These are phyloP conservation scores for Teratosphaeria epicoccoides DNA, from an alignment of 2,329 filamentous ascomycete species.

Conservation along the genomic window DNA sequence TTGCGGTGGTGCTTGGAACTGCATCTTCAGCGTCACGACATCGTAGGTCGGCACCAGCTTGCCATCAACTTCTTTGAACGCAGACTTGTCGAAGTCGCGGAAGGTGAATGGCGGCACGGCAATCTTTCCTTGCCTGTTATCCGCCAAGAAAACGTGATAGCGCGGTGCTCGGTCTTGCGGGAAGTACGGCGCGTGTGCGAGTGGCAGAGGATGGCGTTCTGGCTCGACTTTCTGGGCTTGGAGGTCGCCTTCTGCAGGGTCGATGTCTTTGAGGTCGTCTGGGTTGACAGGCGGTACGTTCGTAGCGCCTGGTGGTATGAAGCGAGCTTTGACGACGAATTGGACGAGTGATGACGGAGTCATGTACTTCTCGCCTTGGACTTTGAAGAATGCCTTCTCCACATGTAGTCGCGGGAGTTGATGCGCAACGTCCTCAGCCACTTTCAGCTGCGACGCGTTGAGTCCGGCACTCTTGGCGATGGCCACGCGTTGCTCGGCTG, in stretches of 20 bases:
- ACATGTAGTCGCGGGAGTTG: slow-evolving; percentile 77
- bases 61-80: slow-evolving; percentile 51
- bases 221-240: slow-evolving; percentile 63
- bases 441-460: slow-evolving; percentile 63
- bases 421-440: slow-evolving; percentile 64
- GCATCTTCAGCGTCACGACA: slow-evolving; percentile 92
- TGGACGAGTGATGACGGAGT: slow-evolving; percentile 88
- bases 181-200: slow-evolving; percentile 86
- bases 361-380: slow-evolving; percentile 84
- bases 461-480: slow-evolving; percentile 62
- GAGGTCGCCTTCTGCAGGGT: slow-evolving; percentile 85
- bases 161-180: slow-evolving; percentile 78
- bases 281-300: slow-evolving; percentile 52
- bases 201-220: slow-evolving; percentile 62
- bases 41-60: slow-evolving; percentile 69
- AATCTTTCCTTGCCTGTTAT: slow-evolving; percentile 89
- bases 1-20: slow-evolving; percentile 90
- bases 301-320: slow-evolving; percentile 75
- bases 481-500: slow-evolving; percentile 63
- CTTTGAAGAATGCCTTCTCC: slow-evolving; percentile 96
- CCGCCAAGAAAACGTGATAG: slow-evolving; percentile 91
- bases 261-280: slow-evolving; percentile 76
- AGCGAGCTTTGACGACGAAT: slow-evolving; percentile 86
- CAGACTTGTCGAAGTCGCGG: slow-evolving; percentile 77
- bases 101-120: slow-evolving; percentile 96